Percentiles rank a stretch among this genome's conserved stretches.
phyloP scores from a whole-genome alignment of 164 flowering plant genomes.

The Umbilicus rupestris region DNA sequence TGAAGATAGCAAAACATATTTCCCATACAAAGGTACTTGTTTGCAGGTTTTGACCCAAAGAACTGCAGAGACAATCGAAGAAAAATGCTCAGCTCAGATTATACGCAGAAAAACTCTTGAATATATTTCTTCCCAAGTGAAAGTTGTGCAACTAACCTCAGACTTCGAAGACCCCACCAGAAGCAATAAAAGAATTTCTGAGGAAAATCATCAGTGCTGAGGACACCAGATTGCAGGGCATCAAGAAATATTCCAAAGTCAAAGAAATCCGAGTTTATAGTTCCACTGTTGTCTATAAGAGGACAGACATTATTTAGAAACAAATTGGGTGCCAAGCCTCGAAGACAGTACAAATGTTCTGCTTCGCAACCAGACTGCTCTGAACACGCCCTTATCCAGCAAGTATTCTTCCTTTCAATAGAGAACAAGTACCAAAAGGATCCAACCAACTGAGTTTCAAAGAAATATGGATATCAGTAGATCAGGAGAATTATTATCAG shows the following conservation, averaged over 20 bases:
- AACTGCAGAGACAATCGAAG: constrained; percentile 3
- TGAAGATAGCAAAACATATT: constrained; percentile 13
- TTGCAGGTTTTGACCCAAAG: constrained; percentile 18
- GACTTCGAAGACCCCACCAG: background rate
- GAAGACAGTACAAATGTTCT: background rate
- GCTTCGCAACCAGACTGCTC: background rate
- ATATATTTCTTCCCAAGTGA: background rate
- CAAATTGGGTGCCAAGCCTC: background rate
- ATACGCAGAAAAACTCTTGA: background rate
- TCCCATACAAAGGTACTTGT: constrained; percentile 14
- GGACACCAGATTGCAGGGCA: constrained; percentile 8
- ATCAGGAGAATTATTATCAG: background rate
- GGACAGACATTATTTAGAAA: background rate
- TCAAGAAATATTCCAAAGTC: constrained; percentile 5
- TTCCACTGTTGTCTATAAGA: background rate
- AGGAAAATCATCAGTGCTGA: background rate
- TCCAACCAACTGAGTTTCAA: constrained; percentile 36
- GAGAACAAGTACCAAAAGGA: constrained; percentile 64
- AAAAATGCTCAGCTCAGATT: background rate
- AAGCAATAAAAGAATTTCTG: constrained; percentile 7
- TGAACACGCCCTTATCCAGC: constrained; percentile 48
- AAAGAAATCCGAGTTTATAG: background rate
- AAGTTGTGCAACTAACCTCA: background rate
- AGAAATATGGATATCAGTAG: background rate
- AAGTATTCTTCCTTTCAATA: constrained; percentile 43